Percentiles rank a stretch among this genome's conserved stretches.
Evolutionary conservation across 2,329 filamentous ascomycete genomes (phyloP).

Genomic region (Alternaria sp.): DNA sequence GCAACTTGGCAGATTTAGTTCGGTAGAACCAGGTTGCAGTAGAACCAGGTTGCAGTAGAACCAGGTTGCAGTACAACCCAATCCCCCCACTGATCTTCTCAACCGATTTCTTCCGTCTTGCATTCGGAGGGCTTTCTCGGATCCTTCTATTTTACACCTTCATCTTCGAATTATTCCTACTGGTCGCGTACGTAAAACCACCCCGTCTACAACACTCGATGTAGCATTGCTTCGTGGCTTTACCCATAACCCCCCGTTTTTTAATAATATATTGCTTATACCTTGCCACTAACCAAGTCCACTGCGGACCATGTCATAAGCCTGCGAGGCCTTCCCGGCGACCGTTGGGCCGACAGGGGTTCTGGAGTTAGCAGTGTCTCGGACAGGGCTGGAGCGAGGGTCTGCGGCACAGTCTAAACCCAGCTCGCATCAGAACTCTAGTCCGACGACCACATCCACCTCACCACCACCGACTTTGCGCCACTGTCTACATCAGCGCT

Average conservation of each 20-base stretch:
- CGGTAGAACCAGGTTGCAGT: background rate
- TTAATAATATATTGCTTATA: conserved; percentile 19
- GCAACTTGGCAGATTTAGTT: background rate
- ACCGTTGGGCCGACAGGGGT: conserved; percentile 29
- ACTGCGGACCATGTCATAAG: conserved; percentile 27
- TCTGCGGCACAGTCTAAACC: conserved; percentile 43
- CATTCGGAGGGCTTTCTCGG: background rate
- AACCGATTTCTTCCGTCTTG: background rate
- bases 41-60: background rate
- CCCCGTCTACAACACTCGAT: background rate
- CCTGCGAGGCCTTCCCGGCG: conserved; percentile 20
- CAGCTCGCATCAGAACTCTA: conserved; percentile 42
- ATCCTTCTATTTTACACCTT: conserved; percentile 15
- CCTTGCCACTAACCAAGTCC: conserved; percentile 18
- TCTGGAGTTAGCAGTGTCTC: conserved; percentile 38
- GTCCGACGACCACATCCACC: conserved; percentile 33
- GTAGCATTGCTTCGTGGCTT: background rate
- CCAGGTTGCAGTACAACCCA: background rate
- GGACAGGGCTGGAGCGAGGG: conserved; percentile 38
- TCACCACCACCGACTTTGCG: conserved; percentile 33
- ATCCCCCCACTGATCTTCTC: background rate
- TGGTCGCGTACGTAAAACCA: background rate
- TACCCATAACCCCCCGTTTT: conserved; percentile 6
- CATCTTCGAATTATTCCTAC: conserved; percentile 10
- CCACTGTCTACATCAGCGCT: conserved; percentile 24